phyloP scores from a whole-genome alignment of 345 rosid genomes.

The Pugionium dolabratum region DNA sequence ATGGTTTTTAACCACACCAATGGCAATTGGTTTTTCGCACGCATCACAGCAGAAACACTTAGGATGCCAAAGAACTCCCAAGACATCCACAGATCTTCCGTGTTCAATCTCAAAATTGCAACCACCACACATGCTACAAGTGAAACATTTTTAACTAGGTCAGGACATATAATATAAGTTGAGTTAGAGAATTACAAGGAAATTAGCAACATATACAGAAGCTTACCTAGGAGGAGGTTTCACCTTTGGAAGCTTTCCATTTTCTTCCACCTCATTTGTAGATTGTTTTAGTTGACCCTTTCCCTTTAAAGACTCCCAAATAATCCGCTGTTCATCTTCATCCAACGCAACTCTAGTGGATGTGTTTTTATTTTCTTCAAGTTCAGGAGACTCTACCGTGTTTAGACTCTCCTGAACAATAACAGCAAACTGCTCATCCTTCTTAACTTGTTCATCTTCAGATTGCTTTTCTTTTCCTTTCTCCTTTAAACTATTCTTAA shows the following conservation, averaged over 20 bases:
- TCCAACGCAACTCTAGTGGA: not conserved
- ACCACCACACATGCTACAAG: conserved; percentile 64
- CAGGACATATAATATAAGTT: not conserved
- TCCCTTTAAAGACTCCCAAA: conserved; percentile 26
- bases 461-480: conserved; percentile 30
- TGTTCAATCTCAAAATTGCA: conserved; percentile 59
- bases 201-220: conserved; percentile 9
- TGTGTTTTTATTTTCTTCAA: conserved; percentile 5
- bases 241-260: conserved; percentile 5
- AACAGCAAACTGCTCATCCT: conserved; percentile 69
- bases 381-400: conserved; percentile 40
- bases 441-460: conserved; percentile 53
- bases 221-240: conserved; percentile 34
- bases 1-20: conserved; percentile 51
- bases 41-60: conserved; percentile 65
- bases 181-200: not conserved
- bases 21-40: conserved; percentile 61
- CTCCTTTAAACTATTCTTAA: conserved; percentile 35
- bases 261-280: conserved; percentile 6
- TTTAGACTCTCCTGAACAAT: conserved; percentile 65
- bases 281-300: not conserved
- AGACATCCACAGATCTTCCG: conserved; percentile 65
- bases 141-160: conserved; percentile 8
- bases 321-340: conserved; percentile 31
- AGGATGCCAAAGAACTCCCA: conserved; percentile 73